Evolutionary conservation across 164 flowering plant species (phyloP).

Genomic region (Nelumbo lutea): DNA sequence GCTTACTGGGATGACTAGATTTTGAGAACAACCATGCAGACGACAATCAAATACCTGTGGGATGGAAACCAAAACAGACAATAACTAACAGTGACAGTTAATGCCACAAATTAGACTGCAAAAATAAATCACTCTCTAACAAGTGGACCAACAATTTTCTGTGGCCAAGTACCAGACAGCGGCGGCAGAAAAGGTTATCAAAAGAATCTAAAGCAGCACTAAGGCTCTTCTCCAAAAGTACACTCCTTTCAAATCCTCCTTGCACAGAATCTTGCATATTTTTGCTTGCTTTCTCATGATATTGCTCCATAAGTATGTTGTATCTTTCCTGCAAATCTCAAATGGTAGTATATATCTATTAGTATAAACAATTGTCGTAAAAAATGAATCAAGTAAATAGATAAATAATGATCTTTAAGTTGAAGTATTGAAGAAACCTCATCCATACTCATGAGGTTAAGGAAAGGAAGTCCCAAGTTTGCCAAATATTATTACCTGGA

Average conservation of each 20-base stretch:
- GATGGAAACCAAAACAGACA: conserved; percentile 10
- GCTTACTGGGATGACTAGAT: conserved; percentile 67
- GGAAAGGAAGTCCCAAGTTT: conserved; percentile 1
- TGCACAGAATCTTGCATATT: conserved; percentile 26
- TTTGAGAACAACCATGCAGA: conserved; percentile 92
- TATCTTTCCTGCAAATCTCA: conserved; percentile 64
- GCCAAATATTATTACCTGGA: conserved; percentile 42
- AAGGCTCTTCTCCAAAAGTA: conserved; percentile 64
- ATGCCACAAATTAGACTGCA: background rate
- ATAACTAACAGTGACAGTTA: conserved; percentile 4
- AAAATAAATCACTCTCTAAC: background rate
- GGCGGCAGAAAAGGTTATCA: conserved; percentile 96
- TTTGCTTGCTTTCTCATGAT: conserved; percentile 21
- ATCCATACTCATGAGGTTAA: conserved; percentile 1
- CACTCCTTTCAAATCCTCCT: conserved; percentile 26
- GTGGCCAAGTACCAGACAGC: conserved; percentile 72
- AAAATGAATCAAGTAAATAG: background rate
- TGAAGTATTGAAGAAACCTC: background rate
- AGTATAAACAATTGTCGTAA: background rate
- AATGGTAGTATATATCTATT: background rate
- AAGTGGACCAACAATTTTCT: conserved; percentile 6
- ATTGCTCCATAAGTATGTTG: conserved; percentile 40
- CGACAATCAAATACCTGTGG: conserved; percentile 92
- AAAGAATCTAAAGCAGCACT: conserved; percentile 83
- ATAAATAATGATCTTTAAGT: background rate